Conservation (phyloP, 2,329 filamentous ascomycete genomes). For the Thelonectria rubi region DNA sequence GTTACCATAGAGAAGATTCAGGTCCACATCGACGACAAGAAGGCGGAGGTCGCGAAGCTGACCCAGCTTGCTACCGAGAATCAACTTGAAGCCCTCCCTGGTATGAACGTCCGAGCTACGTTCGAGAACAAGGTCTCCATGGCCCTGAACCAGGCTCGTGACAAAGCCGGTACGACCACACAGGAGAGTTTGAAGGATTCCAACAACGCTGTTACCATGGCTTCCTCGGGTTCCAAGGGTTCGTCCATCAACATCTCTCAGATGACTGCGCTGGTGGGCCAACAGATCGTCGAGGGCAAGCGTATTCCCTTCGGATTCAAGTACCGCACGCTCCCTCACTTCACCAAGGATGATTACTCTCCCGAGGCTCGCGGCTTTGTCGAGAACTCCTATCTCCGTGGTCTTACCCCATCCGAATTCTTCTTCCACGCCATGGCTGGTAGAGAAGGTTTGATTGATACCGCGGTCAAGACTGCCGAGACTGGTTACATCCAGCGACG, state of each 20-base stretch:
- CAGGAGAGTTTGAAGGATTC: constrained; percentile 92
- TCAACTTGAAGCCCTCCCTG: constrained; percentile 87
- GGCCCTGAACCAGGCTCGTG: constrained; percentile 93
- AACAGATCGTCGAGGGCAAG: constrained; percentile 98
- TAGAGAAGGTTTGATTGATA: constrained; percentile 99
- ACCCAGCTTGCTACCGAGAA: constrained; percentile 85
- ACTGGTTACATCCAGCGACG: constrained; percentile 99
- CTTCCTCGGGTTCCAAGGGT: constrained; percentile 95
- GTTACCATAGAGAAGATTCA: constrained; percentile 86
- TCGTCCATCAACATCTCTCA: constrained; percentile 99
- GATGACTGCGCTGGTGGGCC: constrained; percentile 97
- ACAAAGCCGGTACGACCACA: constrained; percentile 92
- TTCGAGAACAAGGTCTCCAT: constrained; percentile 98
- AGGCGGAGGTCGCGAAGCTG: constrained; percentile 79
- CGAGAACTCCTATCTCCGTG: constrained; percentile 97
- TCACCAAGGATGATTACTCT: constrained; percentile 99
- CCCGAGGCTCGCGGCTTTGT: constrained; percentile 97
- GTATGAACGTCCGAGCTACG: constrained; percentile 98
- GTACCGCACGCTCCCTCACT: constrained; percentile 95
- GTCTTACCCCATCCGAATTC: constrained; percentile 93
- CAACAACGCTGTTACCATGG: constrained; percentile 98
- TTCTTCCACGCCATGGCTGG: constrained; percentile 99
- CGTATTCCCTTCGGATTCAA: constrained; percentile 99
- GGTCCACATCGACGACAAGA: constrained; percentile 80
- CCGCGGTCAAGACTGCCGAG: constrained; percentile 98